Percentiles rank a stretch among this genome's conserved stretches.
These are phyloP conservation scores for Bimuria novae-zelandiae DNA, from an alignment of 2,329 filamentous ascomycete species.

Conservation along the genomic window DNA sequence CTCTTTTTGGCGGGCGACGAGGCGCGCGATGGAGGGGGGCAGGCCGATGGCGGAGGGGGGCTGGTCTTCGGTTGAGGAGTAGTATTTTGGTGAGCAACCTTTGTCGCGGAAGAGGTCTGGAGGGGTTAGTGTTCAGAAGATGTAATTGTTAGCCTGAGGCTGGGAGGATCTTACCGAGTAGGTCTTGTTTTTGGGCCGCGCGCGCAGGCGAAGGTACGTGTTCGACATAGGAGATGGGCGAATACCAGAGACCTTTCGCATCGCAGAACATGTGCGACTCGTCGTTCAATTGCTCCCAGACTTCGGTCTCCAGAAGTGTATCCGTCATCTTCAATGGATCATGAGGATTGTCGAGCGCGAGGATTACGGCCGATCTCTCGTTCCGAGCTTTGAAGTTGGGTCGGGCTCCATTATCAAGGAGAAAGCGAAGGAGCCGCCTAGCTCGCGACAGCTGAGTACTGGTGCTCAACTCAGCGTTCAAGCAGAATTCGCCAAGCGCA, in stretches of 20 bases:
- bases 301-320: slow-evolving; percentile 64
- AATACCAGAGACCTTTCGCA: slow-evolving; percentile 62
- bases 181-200: slow-evolving; percentile 18
- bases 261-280: slow-evolving; percentile 53
- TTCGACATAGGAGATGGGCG: slow-evolving; percentile 66
- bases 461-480: slow-evolving; percentile 57
- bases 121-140: not conserved
- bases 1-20: slow-evolving; percentile 39
- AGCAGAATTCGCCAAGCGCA: slow-evolving; percentile 66
- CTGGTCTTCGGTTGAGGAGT: slow-evolving; percentile 44
- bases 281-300: slow-evolving; percentile 69
- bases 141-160: too few relatives aligned
- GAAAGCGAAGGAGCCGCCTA: slow-evolving; percentile 57
- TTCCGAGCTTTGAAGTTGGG: slow-evolving; percentile 57
- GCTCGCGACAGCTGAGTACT: slow-evolving; percentile 33
- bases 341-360: slow-evolving; percentile 61
- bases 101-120: slow-evolving; percentile 37
- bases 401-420: slow-evolving; percentile 63
- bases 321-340: slow-evolving; percentile 61
- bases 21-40: slow-evolving; percentile 29
- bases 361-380: slow-evolving; percentile 63
- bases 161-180: slow-evolving; percentile 19
- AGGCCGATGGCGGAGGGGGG: slow-evolving; percentile 44
- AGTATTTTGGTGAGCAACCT: slow-evolving; percentile 38
- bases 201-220: slow-evolving; percentile 29